Base-by-base conservation (phyloP, 192 early-diverging fungal species). In the Phycomyces nitens region DNA sequence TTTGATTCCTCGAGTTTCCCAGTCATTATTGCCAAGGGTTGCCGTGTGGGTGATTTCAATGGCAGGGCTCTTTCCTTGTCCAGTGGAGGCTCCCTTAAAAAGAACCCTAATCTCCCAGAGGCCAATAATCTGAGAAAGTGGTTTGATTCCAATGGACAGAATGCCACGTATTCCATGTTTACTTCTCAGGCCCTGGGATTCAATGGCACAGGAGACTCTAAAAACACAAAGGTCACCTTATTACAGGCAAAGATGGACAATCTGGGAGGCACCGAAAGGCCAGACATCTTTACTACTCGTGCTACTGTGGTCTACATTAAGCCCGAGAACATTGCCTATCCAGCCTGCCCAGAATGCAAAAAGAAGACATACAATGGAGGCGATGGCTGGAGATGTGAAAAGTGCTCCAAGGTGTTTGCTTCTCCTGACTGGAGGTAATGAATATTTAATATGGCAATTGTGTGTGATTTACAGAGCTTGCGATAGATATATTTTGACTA, bases 351-450 rank as follows among this genome's bases (percentile, higher is more conserved):
- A 9, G 77, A 71, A 1, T 99, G 97, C 77, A 90, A 84, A 74
- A 98, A 97, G 73, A 99, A 97, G 83, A 85, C 96, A 23, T 80
- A 67, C 3, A 84, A 92, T 43, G 84, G 87, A 43, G 70, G 64
- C 9, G 76, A 74, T 47, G 76, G 78, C 26, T 99, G 95, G 95
- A 66, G 92, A 55, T 99, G 97, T 69, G 96, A 96, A 59, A 95
- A 93, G 68, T 97, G 94, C 71, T 74, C 90, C 60, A 80, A 80
- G 55, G 70, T 79, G 3, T 89, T 76, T 68, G 79, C 85, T 12
- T 78, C 70, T 2, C 95, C 95, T 14, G 75, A 86, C 9, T 90
- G 94, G 24, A 63, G 43, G 59, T 60, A 24, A 34, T 34, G 29
- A 34, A 34, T 7, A 34, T 34, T n/a, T n/a, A n/a, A n/a, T n/a